Conservation (phyloP, 2,329 filamentous ascomycete species). For the Aureobasidium sp. region DNA sequence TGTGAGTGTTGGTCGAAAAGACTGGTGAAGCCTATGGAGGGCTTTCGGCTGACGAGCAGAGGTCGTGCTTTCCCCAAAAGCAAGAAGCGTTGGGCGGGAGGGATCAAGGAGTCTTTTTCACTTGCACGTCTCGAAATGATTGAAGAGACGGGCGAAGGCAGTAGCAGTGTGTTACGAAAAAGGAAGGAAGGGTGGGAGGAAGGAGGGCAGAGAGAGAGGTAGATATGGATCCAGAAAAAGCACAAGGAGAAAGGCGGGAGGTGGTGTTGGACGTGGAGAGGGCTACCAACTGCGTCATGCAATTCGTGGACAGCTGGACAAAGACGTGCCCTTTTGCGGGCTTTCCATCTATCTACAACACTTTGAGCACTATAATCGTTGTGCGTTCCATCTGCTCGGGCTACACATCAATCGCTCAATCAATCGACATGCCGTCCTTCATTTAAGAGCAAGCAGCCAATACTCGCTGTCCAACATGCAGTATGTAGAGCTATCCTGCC, state of each 20-base stretch:
- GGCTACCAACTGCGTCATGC: background rate
- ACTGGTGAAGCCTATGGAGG: conserved; percentile 3
- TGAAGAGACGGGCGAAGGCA: conserved; percentile 3
- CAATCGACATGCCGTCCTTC: background rate
- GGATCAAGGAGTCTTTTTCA: background rate
- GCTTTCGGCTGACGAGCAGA: conserved; percentile 6
- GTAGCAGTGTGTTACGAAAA: conserved; percentile 5
- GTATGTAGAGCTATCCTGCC: background rate
- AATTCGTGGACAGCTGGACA: conserved; percentile 12
- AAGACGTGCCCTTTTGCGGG: conserved; percentile 1
- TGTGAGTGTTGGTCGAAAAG: conserved; percentile 1
- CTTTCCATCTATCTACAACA: conserved; percentile 6
- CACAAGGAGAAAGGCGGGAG: conserved; percentile 12
- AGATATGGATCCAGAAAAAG: conserved; percentile 5
- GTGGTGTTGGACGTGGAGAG: conserved; percentile 11
- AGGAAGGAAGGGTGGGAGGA: conserved; percentile 11
- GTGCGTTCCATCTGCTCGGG: background rate
- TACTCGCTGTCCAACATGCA: background rate
- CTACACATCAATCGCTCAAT: background rate
- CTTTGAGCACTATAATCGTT: background rate
- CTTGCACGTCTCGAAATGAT: conserved; percentile 9
- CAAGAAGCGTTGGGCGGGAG: conserved; percentile 7
- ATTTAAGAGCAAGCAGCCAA: background rate
- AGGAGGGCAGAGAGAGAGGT: background rate
- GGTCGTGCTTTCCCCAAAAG: conserved; percentile 14